These are phyloP conservation scores for Kokia cookei DNA, from an alignment of 441 rosid genomes.

Conservation along the genomic window DNA sequence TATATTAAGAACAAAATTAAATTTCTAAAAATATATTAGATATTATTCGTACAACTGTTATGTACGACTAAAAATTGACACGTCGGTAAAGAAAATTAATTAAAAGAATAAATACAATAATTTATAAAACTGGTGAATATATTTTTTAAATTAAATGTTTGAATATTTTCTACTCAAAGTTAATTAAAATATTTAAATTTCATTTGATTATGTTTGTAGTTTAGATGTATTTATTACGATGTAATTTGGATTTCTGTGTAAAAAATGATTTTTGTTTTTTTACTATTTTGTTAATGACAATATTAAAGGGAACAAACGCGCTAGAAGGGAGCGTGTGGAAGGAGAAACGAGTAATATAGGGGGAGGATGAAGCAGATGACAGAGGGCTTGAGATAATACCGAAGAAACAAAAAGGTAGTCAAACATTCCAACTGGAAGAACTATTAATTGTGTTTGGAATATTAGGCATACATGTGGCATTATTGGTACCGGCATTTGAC, in stretches of 20 bases:
- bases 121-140: not conserved
- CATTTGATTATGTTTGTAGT: too few relatives aligned
- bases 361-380: not conserved
- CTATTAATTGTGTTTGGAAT: conserved; percentile 5
- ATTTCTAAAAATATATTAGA: too few relatives aligned
- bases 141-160: not conserved
- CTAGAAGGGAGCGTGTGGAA: not conserved
- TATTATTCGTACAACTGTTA: not conserved
- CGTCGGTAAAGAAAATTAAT: not conserved
- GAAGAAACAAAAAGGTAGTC: conserved; percentile 20
- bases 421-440: conserved; percentile 38
- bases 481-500: conserved; percentile 83
- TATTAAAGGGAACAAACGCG: not conserved
- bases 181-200: not conserved
- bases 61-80: not conserved
- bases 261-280: too few relatives aligned
- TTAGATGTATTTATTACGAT: too few relatives aligned
- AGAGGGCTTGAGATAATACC: not conserved
- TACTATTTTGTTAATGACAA: not conserved
- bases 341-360: not conserved
- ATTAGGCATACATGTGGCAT: conserved; percentile 45
- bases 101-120: not conserved
- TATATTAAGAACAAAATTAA: not conserved
- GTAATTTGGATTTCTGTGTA: too few relatives aligned
- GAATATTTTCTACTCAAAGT: too few relatives aligned